A percentile compares a stretch with the other conserved stretches of the same genome.
phyloP scores from a whole-genome alignment of 148 eudicot genomes.

The Persicaria tinctoria region DNA sequence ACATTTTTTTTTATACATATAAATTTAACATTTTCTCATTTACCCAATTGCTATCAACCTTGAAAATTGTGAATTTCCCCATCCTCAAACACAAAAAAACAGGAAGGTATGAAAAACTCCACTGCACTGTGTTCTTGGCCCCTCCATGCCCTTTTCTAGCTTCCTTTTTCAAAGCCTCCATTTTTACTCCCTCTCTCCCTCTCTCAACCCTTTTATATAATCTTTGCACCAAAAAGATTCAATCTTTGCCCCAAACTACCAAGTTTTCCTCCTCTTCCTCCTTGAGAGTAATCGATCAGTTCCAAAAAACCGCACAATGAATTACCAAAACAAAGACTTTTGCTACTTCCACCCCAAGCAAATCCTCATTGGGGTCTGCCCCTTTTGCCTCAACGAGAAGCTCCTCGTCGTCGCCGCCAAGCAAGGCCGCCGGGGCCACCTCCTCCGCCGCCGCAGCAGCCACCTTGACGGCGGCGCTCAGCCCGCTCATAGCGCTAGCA shows the following conservation, averaged over 20 bases:
- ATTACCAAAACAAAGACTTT: conserved; percentile 3
- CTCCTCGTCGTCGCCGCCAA: background rate
- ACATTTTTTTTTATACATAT: background rate
- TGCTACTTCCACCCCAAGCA: conserved; percentile 11
- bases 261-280: no score
- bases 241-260: no score
- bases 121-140: background rate
- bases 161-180: background rate
- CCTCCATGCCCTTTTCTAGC: background rate
- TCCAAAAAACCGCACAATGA: background rate
- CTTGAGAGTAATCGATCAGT: background rate
- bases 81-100: background rate
- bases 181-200: background rate
- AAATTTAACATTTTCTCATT: background rate
- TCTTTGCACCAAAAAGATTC: background rate
- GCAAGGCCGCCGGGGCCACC: background rate
- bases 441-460: background rate
- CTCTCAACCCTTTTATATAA: background rate
- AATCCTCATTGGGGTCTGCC: conserved; percentile 4
- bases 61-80: background rate
- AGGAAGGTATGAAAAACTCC: background rate
- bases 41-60: conserved; percentile 2
- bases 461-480: background rate
- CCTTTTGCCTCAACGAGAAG: conserved; percentile 10
- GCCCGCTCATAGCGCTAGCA: background rate